A percentile compares a stretch with the other conserved stretches of the same genome.
phyloP scores from a whole-genome alignment of 371 early-diverging fungal genomes.

The Actinomucor elegans region DNA sequence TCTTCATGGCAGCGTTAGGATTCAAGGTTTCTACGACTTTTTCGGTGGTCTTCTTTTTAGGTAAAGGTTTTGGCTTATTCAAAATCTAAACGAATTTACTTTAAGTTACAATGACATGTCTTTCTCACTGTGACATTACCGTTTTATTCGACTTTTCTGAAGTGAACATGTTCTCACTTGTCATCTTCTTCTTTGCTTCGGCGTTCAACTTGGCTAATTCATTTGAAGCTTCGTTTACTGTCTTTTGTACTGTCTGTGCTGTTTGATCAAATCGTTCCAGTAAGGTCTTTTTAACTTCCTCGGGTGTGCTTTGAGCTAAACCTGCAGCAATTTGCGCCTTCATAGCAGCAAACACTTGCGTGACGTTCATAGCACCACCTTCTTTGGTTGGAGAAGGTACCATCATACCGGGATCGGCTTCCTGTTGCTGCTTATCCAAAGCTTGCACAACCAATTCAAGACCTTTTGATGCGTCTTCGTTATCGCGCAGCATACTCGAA shows the following conservation, averaged over 20 bases:
- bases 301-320: conserved; percentile 15
- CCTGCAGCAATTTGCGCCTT: conserved; percentile 29
- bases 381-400: background rate
- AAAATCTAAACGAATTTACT: conserved; percentile 35
- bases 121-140: conserved; percentile 29
- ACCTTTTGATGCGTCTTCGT: conserved; percentile 11
- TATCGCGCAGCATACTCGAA: conserved; percentile 14
- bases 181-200: conserved; percentile 72
- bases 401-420: conserved; percentile 8
- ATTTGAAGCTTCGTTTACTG: conserved; percentile 37
- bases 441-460: conserved; percentile 17
- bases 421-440: conserved; percentile 5
- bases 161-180: conserved; percentile 76
- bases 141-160: conserved; percentile 73
- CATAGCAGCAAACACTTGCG: conserved; percentile 23
- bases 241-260: conserved; percentile 20
- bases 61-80: conserved; percentile 41
- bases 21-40: conserved; percentile 75
- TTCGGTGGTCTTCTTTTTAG: conserved; percentile 20
- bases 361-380: background rate
- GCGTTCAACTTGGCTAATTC: conserved; percentile 60
- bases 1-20: conserved; percentile 54
- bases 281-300: conserved; percentile 28
- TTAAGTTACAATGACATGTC: background rate
- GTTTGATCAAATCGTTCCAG: conserved; percentile 17